Evolutionary conservation across 148 eudicot genomes (phyloP).

Genomic region (Rhododendron henanense): DNA sequence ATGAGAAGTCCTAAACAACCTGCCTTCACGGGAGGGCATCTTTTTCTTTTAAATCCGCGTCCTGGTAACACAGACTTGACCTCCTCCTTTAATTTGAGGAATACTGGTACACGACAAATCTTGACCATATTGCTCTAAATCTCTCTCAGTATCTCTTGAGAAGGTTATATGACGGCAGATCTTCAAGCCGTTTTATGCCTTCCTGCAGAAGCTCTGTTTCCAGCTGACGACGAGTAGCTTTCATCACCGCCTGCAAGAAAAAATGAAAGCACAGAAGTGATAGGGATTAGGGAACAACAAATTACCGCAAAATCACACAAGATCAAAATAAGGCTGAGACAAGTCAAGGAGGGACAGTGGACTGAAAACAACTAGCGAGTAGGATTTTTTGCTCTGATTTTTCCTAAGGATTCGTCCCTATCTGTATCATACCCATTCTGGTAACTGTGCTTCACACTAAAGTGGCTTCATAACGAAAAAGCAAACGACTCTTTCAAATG

Average conservation of each 20-base stretch:
- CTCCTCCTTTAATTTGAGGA: not conserved
- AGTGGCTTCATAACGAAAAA: not conserved
- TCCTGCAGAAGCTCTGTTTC: conserved; percentile 82
- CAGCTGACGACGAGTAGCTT: conserved; percentile 92
- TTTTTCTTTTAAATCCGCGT: not conserved
- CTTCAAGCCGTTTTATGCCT: conserved; percentile 70
- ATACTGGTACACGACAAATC: not conserved
- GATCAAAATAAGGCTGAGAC: not conserved
- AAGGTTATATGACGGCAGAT: conserved; percentile 76
- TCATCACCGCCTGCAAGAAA: conserved; percentile 74
- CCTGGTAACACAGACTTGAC: not conserved
- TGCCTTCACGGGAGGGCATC: not conserved
- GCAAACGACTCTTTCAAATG: not conserved
- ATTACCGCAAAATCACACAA: not conserved
- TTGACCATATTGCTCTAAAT: not conserved
- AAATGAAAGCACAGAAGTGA: not conserved
- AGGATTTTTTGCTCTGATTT: not conserved
- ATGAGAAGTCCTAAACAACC: not conserved
- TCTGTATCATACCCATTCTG: not conserved
- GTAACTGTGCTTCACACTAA: not conserved
- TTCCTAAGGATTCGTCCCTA: not conserved
- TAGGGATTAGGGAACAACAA: not conserved
- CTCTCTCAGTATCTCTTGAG: conserved; percentile 41
- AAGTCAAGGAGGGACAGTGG: not conserved
- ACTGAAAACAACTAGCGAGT: not conserved